A percentile compares a stretch with the other conserved stretches of the same genome.
These are phyloP conservation scores for Byssochlamys sp. DNA, from an alignment of 2,329 filamentous ascomycete species.

Conservation along the genomic window DNA sequence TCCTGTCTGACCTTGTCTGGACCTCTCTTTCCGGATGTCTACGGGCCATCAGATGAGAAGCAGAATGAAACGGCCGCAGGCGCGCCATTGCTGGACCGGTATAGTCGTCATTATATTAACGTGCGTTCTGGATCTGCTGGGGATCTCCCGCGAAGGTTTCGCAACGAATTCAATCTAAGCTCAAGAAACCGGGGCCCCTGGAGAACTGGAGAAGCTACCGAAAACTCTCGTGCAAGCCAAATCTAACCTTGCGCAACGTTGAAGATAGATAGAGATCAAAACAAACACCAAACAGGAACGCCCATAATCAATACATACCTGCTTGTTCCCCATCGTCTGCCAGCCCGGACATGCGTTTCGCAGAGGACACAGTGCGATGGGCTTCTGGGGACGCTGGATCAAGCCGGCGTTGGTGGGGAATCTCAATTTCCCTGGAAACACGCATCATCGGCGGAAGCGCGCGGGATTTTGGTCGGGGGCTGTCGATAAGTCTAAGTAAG, in stretches of 20 bases:
- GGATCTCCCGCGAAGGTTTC: conserved; percentile 1
- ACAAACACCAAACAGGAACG: background rate
- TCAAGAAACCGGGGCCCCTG: conserved; percentile 1
- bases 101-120: background rate
- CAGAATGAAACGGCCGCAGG: background rate
- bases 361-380: background rate
- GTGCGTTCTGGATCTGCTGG: background rate
- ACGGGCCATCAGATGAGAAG: background rate
- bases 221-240: background rate
- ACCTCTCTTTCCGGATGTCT: background rate
- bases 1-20: background rate
- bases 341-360: background rate
- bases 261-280: background rate
- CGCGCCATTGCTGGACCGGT: background rate
- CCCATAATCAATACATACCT: background rate
- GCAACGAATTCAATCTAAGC: background rate
- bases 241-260: background rate
- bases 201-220: background rate
- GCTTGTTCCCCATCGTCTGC: background rate
- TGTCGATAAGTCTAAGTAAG: background rate
- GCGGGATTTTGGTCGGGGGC: background rate
- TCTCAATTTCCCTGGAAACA: background rate
- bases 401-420: background rate
- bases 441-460: background rate
- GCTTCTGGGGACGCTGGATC: background rate